Base-by-base conservation (phyloP, 129 eudicot species). In the Artemisia tridentata region DNA sequence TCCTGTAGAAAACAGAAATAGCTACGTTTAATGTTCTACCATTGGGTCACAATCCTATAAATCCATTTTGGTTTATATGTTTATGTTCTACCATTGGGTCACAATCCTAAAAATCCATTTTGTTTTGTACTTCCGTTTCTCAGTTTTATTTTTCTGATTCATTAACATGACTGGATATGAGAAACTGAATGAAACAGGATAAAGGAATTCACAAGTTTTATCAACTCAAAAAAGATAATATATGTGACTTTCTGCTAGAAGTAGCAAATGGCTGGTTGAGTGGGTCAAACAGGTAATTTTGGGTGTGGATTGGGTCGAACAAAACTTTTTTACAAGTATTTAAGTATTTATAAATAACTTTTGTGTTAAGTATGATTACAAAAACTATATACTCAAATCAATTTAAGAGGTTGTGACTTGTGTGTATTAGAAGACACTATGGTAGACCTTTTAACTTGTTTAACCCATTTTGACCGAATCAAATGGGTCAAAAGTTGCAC, bases 1-100 rank as follows among this genome's bases (percentile, higher is more conserved):
- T 89, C 95, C 96, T 92, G 87, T 3, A 5, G 16, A 1, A 8
- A 64, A 51, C 29, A 71, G 34, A 18, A 52, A 17, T 15, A 15
- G 13, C 49, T 50, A 38, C 17, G 19, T 51, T 51, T 51, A 51
- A 51, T 16, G 34, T 29, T 27, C 31, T 27, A 27, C 31, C 31
- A 10, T 38, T 15, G 3, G 16, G 7, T 34, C 41, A 34, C 17
- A 63, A 15, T 34, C 41, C 41, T 34, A 34, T 34, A 6, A 5
- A 34, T 34, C 41, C 41, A 27, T 27, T 27, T 27, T 27, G 31
- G 3, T 0, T 27, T 0, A 27, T 27, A 27, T 27, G 31, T 27
- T 27, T 27, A 27, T 27, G 31, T 27, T 29, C 5, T 29, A 29
- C 4, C 38, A 29, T 29, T 31, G 41, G 41, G 7, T 31, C 7